Conservation (phyloP, 257 asterid genomes). For the Asclepias syriaca region DNA sequence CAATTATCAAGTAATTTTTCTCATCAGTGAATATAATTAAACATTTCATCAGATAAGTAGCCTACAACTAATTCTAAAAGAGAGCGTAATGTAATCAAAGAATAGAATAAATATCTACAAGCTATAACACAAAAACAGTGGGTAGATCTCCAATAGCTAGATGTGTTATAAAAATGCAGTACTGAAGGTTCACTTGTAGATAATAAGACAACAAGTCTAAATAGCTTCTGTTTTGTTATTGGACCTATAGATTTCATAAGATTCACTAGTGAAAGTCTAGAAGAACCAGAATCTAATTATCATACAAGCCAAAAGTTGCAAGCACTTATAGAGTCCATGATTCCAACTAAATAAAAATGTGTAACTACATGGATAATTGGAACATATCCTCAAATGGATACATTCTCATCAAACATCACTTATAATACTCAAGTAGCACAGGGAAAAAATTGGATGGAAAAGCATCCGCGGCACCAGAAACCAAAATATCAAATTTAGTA, state of each 20-base stretch:
- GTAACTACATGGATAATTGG: not conserved
- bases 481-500: not conserved
- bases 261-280: not conserved
- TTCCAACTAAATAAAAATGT: not conserved
- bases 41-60: not conserved
- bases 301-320: not conserved
- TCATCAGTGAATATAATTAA: not conserved
- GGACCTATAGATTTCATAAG: too few relatives aligned
- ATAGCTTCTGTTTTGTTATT: not conserved
- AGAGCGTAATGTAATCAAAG: not conserved
- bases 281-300: not conserved
- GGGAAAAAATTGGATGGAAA: not conserved
- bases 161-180: not conserved
- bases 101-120: not conserved
- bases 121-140: not conserved
- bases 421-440: slow-evolving; percentile 2
- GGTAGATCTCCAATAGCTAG: not conserved
- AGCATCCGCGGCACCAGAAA: not conserved
- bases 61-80: not conserved
- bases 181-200: not conserved
- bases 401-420: not conserved
- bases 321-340: not conserved
- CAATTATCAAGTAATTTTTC: not conserved
- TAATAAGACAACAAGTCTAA: not conserved
- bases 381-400: not conserved